These are phyloP conservation scores for Ophiostoma sp. DNA, from an alignment of 2,329 filamentous ascomycete species.

Conservation along the genomic window DNA sequence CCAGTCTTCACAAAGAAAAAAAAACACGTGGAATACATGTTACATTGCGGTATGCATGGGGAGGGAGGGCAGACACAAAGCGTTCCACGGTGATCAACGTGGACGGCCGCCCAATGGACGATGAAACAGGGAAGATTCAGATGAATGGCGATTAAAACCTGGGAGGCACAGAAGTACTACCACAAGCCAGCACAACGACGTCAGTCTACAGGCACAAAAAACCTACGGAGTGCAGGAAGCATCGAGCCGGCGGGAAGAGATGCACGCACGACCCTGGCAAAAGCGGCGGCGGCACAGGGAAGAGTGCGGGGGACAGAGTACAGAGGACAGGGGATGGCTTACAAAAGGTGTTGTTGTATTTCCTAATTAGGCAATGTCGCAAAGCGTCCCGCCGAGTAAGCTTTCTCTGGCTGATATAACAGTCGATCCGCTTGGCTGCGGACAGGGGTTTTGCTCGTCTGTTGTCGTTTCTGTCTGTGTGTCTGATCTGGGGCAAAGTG, in stretches of 20 bases:
- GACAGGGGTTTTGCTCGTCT: neutral
- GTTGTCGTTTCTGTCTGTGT: neutral
- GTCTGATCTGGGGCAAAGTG: neutral
- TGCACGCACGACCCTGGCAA: neutral
- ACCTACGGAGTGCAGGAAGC: neutral
- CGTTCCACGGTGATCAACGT: neutral
- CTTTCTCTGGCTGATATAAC: neutral
- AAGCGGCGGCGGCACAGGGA: neutral
- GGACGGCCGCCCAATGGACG: neutral
- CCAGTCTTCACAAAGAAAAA: neutral
- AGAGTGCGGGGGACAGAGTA: neutral
- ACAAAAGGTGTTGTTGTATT: neutral
- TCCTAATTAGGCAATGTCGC: constrained; percentile 12
- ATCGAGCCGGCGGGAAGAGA: constrained; percentile 2
- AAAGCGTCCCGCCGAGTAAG: constrained; percentile 18
- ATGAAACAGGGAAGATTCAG: neutral
- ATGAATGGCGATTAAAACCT: neutral
- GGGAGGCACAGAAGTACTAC: too few species aligned
- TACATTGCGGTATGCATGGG: neutral
- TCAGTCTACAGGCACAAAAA: neutral
- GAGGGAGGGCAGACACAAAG: neutral
- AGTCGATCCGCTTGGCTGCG: neutral
- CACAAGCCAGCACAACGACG: neutral
- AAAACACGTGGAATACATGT: neutral
- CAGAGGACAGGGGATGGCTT: neutral